Percentiles rank a stretch among this genome's conserved stretches.
These are phyloP conservation scores for Pestalotiopsis fici DNA, from an alignment of 2,329 filamentous ascomycete species.

Conservation along the genomic window DNA sequence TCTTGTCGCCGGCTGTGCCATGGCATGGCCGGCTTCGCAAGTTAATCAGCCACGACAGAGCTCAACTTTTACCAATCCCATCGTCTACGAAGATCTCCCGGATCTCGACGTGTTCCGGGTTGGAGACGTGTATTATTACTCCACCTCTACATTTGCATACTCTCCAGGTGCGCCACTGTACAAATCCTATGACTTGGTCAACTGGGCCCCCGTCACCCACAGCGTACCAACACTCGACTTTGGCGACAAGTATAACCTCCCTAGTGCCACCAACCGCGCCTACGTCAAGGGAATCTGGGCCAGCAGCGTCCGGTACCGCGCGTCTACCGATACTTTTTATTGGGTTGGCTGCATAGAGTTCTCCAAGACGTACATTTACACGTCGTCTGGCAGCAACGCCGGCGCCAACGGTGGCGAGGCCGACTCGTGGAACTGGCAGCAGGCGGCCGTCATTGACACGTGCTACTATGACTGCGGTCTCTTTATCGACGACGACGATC, in stretches of 20 bases:
- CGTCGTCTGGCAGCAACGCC: slow-evolving; percentile 29
- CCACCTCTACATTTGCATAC: slow-evolving; percentile 50
- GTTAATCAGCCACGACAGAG: background rate
- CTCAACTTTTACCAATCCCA: slow-evolving; percentile 37
- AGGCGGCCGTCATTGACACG: slow-evolving; percentile 25
- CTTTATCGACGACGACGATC: slow-evolving; percentile 58
- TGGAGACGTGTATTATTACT: slow-evolving; percentile 42
- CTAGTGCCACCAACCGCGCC: slow-evolving; percentile 9
- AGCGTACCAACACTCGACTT: slow-evolving; percentile 30
- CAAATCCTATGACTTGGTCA: slow-evolving; percentile 49
- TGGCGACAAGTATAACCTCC: slow-evolving; percentile 16
- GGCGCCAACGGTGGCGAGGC: background rate
- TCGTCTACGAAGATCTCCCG: slow-evolving; percentile 51
- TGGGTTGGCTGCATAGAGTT: slow-evolving; percentile 57
- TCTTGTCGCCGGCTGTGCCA: background rate
- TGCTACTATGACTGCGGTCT: slow-evolving; percentile 62
- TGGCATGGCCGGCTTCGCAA: background rate
- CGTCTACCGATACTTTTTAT: slow-evolving; percentile 20
- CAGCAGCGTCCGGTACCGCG: slow-evolving; percentile 20
- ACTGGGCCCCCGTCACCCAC: slow-evolving; percentile 39
- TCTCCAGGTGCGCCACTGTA: slow-evolving; percentile 51
- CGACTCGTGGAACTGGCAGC: slow-evolving; percentile 3
- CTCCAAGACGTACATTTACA: slow-evolving; percentile 54
- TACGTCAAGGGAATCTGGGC: slow-evolving; percentile 26
- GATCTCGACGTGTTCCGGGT: slow-evolving; percentile 50